Base-by-base conservation (phyloP, 805 yeast species). In the Nakazawaea molendinolei region DNA sequence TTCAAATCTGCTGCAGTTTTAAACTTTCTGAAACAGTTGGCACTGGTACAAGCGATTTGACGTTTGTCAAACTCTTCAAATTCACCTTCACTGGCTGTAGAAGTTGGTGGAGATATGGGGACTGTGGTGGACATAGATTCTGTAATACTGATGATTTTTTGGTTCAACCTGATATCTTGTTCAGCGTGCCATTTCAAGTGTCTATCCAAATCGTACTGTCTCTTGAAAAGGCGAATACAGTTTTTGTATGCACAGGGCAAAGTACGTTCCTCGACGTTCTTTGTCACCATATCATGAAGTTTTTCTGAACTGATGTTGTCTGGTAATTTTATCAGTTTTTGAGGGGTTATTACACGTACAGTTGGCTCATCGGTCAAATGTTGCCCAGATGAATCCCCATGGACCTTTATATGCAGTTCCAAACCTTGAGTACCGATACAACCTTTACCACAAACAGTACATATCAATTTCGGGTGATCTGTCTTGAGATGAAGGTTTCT, bases 381-480 rank as follows among this genome's bases (percentile, higher is more conserved):
- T n/a, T n/a, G n/a, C n/a, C n/a, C n/a, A n/a, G n/a, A n/a, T n/a
- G n/a, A n/a, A n/a, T n/a, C 74, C 45, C 78, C 77, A 55, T 87
- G 95, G 15, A 76, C 61, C 29, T 67, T 56, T 86, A 82, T 76
- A 52, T 89, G 96, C 63, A 79, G 74, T 13, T 67, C 58, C 33
- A 86, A 56, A 43, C 87, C 92, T 19, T 67, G 63, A 31, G 70
- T 74, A 20, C 94, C 95, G 8, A 81, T 79, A 61, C 87, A 81
- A 6, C 70, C 74, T 52, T 75, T 78, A 5, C 74, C 76, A 63
- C 96, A 87, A 1, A 73, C 45, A 0, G 55, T 47, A 59, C 95
- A 86, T 29, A 61, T 64, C 19, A 79, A 46, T 50, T 79, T 76
- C 4, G 89, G 86, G 56, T 87, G 96, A 23, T 70, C 81, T 1